Evolutionary conservation across 2,329 filamentous ascomycete genomes (phyloP), one percentile per base, ranked within the genome.

Genomic region (Basipetospora chlamydospora): DNA sequence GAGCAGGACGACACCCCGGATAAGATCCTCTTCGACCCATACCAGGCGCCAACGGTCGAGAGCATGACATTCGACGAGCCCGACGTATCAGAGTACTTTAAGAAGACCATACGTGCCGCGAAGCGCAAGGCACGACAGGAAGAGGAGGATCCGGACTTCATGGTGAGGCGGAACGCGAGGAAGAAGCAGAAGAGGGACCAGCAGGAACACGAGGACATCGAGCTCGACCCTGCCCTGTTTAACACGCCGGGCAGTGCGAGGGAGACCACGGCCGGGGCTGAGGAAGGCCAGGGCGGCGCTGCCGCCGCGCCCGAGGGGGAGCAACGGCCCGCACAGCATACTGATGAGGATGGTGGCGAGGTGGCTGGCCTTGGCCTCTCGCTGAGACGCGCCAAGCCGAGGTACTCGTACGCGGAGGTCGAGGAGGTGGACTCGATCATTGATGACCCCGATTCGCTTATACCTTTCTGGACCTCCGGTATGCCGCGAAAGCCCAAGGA

Each of bases 11-110:
- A 72, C 43, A 63, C 61, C 16, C 61, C 65, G 2, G 68, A 74
- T 48, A 69, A 59, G 46, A 75, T 75, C 48, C 49, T 75, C 3
- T 76, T 75, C 40, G 67, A 76, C 42, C 64, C 65, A 7, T 75
- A 73, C 46, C 64, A 73, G 44, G 59, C 60, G 20, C 70, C 70
- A 5, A 54, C 63, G 10, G 56, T 59, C 4, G 64, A 67, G 4
- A 51, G 53, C 9, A 46, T 70, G 37, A 47, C 52, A 23, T 47
- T 55, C 5, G 55, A 62, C 7, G 60, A 69, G 35, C 56, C 61
- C 2, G 59, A 69, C 39, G 53, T 68, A 26, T 62, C 70, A 5
- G 70, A 74, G 28, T 68, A 62, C 35, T 56, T 72, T 22, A 72
- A 66, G 47, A 73, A 70, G 47, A 63, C 65, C 1, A 58, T 71